Evolutionary conservation across 2,329 filamentous ascomycete species (phyloP), one percentile per base, ranked within the genome.

Genomic region (Amauroascus niger): DNA sequence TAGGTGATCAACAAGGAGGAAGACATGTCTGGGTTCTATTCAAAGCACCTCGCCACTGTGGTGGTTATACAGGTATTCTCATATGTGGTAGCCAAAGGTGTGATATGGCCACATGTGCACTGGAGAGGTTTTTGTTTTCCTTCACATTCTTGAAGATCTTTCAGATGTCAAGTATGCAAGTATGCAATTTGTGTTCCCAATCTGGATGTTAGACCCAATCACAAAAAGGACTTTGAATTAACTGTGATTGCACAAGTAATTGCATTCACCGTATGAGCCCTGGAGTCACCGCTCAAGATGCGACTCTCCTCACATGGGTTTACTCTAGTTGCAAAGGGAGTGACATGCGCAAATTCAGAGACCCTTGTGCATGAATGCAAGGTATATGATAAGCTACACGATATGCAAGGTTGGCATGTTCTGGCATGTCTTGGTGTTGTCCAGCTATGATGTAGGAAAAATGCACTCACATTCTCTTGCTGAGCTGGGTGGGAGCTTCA

Each of bases 271-370:
- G n/a, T n/a, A n/a, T n/a, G n/a, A n/a, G n/a, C n/a, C n/a, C n/a
- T n/a, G n/a, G n/a, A n/a, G n/a, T n/a, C 52, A 22, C 32, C 47
- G 30, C 45, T 56, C 26, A 53, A 54, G 41, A 26, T 54, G n/a
- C 30, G 52, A 22, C 46, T 54, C 8, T 54, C 47, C 24, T 53
- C 45, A 11, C 50, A 45, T 49, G 50, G 49, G 26, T 56, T 54
- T 26, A 56, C 46, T 22, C 8, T 56, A n/a, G 50, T 53, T 6
- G 50, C 50, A n/a, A 53, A 53, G 28, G 50, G 41, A 22, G 50
- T 41, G 6, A 39, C 2, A 13, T 18, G 20, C 8, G 28, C 37
- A 22, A 22, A 46, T 47, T 20, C 11, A 16, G n/a, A n/a, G 2
- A n/a, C 22, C 49, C 28, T 48, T 6, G 13, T 52, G 22, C 51